Evolutionary conservation across 2,329 filamentous ascomycete species (phyloP), one percentile per base, ranked within the genome.

Genomic region (Aspergillus udagawae): DNA sequence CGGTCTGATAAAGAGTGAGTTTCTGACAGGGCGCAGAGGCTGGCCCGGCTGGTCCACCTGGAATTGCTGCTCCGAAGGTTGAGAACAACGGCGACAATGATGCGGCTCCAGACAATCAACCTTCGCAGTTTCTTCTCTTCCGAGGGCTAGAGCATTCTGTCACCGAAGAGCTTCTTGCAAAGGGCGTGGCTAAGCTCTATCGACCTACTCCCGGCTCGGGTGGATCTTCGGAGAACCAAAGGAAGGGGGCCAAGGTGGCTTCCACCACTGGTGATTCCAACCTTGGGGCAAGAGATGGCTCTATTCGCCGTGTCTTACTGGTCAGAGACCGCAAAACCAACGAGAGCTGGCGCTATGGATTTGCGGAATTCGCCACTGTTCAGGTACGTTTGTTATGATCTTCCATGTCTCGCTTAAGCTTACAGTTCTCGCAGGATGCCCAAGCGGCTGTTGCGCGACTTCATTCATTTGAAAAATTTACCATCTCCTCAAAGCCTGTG

Each of bases 341-440:
- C 54, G 86, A 90, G 59, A 91, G 87, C 52, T 90, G 89, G 81
- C 84, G 87, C 63, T 95, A 91, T 65, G 91, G 90, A 0, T 95
- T 95, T 73, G 91, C 87, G 1, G 91, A 95, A 71, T 95, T 92
- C 69, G 87, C 85, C 65, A 88, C 85, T 0, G 78, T 91, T 20
- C 85, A 89, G 64, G 79, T 79, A 73, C 49, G 59, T 53, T 35
- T 25, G 8, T 49, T 52, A 2, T 27, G 20, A 27, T 42, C 23
- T 3, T 21, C 10, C 10, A 20, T 2, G 25, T 42, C 5, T 45
- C 5, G 2, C n/a, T 28, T 25, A 41, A 20, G 3, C 35, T 49
- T 38, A 59, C 67, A 41, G 62, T 28, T 35, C 3, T 49, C 9
- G 3, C 49, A 80, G 70, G 90, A 94, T 71, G 89, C 91, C 2